These are phyloP conservation scores for Brachypodium distachyon DNA, from an alignment of 202 grass and related monocot species.

Conservation along the genomic window DNA sequence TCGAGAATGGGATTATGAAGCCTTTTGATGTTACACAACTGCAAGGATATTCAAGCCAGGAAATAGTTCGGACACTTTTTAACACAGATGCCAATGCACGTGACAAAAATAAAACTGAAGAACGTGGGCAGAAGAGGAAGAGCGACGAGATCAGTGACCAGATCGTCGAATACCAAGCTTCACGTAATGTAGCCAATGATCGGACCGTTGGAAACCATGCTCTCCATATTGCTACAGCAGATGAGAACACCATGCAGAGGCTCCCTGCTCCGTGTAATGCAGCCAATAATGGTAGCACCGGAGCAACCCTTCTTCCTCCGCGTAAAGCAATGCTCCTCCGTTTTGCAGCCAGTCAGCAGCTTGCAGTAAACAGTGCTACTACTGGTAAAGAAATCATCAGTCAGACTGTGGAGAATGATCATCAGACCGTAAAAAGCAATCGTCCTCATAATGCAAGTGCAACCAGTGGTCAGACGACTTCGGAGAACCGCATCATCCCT, in stretches of 20 bases:
- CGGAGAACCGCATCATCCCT: neutral
- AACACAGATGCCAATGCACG: constrained; percentile 5
- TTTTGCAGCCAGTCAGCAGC: neutral
- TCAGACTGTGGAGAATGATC: neutral
- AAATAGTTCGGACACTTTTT: constrained; percentile 26
- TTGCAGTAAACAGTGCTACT: neutral
- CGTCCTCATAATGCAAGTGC: neutral
- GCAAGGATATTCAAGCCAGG: constrained; percentile 52
- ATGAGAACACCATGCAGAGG: neutral
- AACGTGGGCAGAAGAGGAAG: constrained; percentile 26
- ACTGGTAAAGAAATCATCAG: neutral
- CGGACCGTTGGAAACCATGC: neutral
- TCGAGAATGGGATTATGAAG: constrained; percentile 37
- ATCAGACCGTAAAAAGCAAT: neutral
- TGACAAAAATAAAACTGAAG: neutral
- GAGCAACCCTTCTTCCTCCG: too few relatives aligned
- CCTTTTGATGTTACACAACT: constrained; percentile 44
- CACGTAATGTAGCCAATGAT: neutral
- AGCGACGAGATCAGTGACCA: neutral
- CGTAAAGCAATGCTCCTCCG: too few relatives aligned
- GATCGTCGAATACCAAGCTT: neutral
- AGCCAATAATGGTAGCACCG: neutral
- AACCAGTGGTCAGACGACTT: neutral
- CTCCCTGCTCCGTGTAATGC: neutral
- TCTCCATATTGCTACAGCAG: neutral